phyloP scores from a whole-genome alignment of 345 rosid species.

The Syzygium grande region DNA sequence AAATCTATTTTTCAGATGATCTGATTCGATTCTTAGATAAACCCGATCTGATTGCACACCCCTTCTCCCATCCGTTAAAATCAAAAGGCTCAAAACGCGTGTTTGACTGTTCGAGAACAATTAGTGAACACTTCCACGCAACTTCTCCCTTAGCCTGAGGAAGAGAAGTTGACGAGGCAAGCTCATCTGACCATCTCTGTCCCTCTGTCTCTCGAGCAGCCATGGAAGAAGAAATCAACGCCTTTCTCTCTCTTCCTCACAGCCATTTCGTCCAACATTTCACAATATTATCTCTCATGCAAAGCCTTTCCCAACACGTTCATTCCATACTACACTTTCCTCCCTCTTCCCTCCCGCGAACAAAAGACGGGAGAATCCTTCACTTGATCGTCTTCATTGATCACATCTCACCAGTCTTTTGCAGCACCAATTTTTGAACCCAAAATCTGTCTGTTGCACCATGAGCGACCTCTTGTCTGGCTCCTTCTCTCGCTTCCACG shows the following conservation, averaged over 20 bases:
- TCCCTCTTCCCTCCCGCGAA: background rate
- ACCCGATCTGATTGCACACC: too few relatives aligned
- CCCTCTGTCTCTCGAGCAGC: background rate
- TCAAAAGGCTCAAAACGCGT: background rate
- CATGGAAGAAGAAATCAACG: background rate
- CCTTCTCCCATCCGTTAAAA: background rate
- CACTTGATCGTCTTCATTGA: background rate
- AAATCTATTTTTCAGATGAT: too few relatives aligned
- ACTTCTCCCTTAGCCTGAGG: background rate
- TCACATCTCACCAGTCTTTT: background rate
- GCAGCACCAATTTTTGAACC: background rate
- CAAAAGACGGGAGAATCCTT: background rate
- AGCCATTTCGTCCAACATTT: background rate
- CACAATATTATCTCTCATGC: background rate
- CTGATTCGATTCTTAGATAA: too few relatives aligned
- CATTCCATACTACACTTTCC: background rate
- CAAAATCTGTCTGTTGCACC: background rate
- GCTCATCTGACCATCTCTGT: background rate
- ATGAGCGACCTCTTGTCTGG: conserved; percentile 34
- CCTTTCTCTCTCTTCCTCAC: background rate
- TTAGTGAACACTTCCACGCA: background rate
- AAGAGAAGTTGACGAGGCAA: background rate
- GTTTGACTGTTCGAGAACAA: background rate
- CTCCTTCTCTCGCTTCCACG: conserved; percentile 31
- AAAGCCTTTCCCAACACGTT: background rate